Evolutionary conservation across 805 yeast genomes (phyloP).

Genomic region (Ogataea glucozyma): DNA sequence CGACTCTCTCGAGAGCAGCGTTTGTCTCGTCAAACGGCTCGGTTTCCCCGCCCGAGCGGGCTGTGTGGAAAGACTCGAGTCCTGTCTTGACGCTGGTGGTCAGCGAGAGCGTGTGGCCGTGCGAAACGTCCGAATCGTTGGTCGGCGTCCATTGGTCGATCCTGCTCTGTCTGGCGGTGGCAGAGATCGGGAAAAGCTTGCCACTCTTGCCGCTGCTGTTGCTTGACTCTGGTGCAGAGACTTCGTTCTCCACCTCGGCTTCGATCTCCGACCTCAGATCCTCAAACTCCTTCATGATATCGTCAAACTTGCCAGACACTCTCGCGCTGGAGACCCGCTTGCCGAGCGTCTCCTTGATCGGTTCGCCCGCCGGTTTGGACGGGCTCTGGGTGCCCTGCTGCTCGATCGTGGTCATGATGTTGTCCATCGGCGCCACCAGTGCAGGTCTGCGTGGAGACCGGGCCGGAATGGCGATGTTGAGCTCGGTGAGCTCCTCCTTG

Average conservation of each 20-base stretch:
- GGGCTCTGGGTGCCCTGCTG: not conserved
- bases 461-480: conserved; percentile 32
- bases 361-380: too few species aligned
- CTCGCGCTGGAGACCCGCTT: conserved; percentile 11
- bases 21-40: too few species aligned
- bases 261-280: conserved; percentile 30
- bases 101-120: conserved; percentile 13
- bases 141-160: not conserved
- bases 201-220: not conserved
- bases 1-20: conserved; percentile 7
- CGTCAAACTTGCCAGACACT: conserved; percentile 32
- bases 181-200: not conserved
- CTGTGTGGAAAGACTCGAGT: conserved; percentile 30
- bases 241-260: conserved; percentile 18
- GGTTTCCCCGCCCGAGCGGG: conserved; percentile 11
- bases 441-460: conserved; percentile 35
- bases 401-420: conserved; percentile 2
- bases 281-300: conserved; percentile 36
- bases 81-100: conserved; percentile 24
- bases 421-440: conserved; percentile 2
- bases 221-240: not conserved
- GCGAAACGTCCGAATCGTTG: conserved; percentile 12
- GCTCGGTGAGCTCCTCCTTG: conserved; percentile 25
- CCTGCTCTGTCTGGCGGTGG: not conserved
- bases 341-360: too few species aligned